Base-by-base conservation (phyloP, 345 rosid genomes). In the Bruguiera sexangula region DNA sequence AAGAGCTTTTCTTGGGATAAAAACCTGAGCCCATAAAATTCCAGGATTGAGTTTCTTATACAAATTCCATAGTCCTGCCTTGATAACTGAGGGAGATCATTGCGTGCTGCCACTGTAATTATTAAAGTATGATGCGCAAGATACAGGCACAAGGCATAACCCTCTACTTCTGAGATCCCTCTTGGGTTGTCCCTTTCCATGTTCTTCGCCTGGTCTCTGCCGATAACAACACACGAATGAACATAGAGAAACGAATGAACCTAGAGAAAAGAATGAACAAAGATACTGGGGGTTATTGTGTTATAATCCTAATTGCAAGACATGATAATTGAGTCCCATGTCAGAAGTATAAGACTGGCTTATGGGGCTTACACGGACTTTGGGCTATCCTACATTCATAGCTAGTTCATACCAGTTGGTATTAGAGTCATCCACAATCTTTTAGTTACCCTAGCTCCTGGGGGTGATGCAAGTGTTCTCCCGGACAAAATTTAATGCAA, bases 81-180 rank as follows among this genome's bases (percentile, higher is more conserved):
- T 56, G 62, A 26, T 21, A 26, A 21, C 20, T n/a, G 10, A 1
- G 15, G 29, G 13, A 26, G 24, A n/a, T 21, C 52, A 43, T 65
- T 18, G 32, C 9, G 26, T 59, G 24, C 65, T 26, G n/a, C 29
- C 54, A 32, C 26, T 51, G 37, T 37, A 50, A 22, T 9, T 32
- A 56, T 34, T 63, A 18, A 75, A 69, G 60, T 46, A 69, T 21
- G 78, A 76, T 30, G 76, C 86, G 7, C 56, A 69, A 63, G 81
- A 62, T 29, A 66, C 11, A 6, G 85, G 78, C 63, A 79, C 83
- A 6, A 81, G 85, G 72, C 80, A 77, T 21, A 77, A 71, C 19
- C 82, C 83, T 77, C 73, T 77, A 22, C 74, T 70, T 72, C 68
- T 73, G 26, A 81, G 79, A 34, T 77, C 75, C 68, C 50, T 56